Evolutionary conservation across 2,329 filamentous ascomycete genomes (phyloP), one percentile per base, ranked within the genome.

Genomic region (Fusarium agapanthi): DNA sequence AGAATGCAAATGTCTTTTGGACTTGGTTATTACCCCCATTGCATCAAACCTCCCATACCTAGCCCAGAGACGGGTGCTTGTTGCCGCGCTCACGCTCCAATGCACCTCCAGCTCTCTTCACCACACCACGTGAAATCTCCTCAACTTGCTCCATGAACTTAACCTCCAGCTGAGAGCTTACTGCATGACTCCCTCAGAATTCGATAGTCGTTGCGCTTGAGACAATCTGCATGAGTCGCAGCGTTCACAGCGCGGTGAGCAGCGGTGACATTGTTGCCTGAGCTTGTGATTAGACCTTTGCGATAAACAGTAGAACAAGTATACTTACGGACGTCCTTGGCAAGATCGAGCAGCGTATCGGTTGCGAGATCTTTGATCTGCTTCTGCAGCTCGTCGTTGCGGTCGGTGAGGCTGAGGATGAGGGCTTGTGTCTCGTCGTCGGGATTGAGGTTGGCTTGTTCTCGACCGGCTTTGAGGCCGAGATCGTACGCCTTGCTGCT

Each of bases 271-370:
- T 13, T 16, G 9, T 37, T 5, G 5, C 15, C 48, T 61, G 5
- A 26, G 11, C 0, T 1, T 13, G 1, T 20, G 4, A 6, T 57
- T 22, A 61, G 14, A 6, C 0, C 20, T 20, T 6, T 22, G 4
- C 6, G 3, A 4, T 8, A n/a, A 5, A 10, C 3, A 20, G 7
- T 22, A 37, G 24, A 3, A 1, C 13, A 0, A 7, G 1, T 28
- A 8, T 18, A 28, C 53, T 48, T 24, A 62, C 53, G 28, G 3
- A 44, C 6, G 0, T 59, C 14, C 2, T 11, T 48, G 3, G 43
- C 53, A 7, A 60, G 34, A 5, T 26, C 13, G 3, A 62, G 41
- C 0, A 18, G 16, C 1, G 20, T 15, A n/a, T 15, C 10, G 7
- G 22, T 5, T 0, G 22, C 1, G 0, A 10, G 6, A 3, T 15